Evolutionary conservation across 2,329 filamentous ascomycete species (phyloP), one percentile per base, ranked within the genome.

Genomic region (Trichoderma cornu-damae): DNA sequence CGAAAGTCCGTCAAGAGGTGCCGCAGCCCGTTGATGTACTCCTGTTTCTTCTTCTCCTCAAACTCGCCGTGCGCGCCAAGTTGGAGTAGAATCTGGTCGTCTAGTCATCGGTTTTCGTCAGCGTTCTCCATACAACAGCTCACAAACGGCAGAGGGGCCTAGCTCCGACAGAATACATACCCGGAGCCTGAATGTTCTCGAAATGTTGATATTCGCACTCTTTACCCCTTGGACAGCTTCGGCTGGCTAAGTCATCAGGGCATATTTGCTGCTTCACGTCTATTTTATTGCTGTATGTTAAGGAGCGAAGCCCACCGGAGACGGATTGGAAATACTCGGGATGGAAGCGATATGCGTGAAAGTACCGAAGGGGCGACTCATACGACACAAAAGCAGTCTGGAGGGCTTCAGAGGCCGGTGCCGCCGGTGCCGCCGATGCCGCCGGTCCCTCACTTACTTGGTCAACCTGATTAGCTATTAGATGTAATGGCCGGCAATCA

Each of bases 251-350:
- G 71, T 96, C 89, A 66, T 83, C 87, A 35, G 84, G 86, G 72
- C 94, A 99, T 48, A 97, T 68, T 61, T 83, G 81, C 64, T 82
- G 85, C 60, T 83, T 79, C 22, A 85, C 79, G 69, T 96, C 85
- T 72, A 99, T 96, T 64, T 86, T 87, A 73, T 96, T 89, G 75
- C 90, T 96, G 75, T 93, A 97, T 42, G 92, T 97, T 76, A 95
- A 79, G 62, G 94, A 97, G 68, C 88, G 86, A 68, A 91, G 87
- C 42, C 93, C 93, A 61, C 86, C 87, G 57, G 83, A 70, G 58
- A 96, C 85, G 57, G 83, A 77, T 49, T 87, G 72, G 62, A 79
- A 76, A 73, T 86, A 97, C 51, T 82, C 78, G 30, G 90, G 89
- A 69, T 97, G 92, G 69, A 93, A 96, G 64, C 93, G 90, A 73